Evolutionary conservation across 768 basidiomycete genomes (phyloP).

Genomic region (Gymnopilus junonius): DNA sequence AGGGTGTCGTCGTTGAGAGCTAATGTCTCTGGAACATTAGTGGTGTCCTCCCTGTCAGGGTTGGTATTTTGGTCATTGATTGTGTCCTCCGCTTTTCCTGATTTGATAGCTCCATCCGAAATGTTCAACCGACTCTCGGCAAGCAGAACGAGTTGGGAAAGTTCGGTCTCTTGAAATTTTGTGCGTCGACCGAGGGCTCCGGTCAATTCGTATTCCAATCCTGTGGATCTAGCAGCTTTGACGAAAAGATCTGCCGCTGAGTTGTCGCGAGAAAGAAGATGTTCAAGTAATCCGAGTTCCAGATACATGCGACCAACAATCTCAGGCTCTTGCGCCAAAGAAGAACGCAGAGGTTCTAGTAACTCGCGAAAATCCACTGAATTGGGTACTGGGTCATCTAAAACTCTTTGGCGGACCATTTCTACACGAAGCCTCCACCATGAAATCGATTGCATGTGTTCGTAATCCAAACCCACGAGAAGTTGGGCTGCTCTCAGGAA

Average conservation of each 20-base stretch:
- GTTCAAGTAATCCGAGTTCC: slow-evolving; percentile 81
- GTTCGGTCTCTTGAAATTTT: slow-evolving; percentile 85
- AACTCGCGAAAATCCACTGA: slow-evolving; percentile 44
- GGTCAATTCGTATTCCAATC: slow-evolving; percentile 87
- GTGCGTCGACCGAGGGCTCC: slow-evolving; percentile 94
- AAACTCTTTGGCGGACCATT: slow-evolving; percentile 74
- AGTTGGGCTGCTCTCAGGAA: slow-evolving; percentile 80
- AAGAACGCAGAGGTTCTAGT: slow-evolving; percentile 44
- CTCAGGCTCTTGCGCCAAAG: slow-evolving; percentile 58
- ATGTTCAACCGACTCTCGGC: slow-evolving; percentile 75
- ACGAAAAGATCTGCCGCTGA: slow-evolving; percentile 78
- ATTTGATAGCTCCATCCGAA: slow-evolving; percentile 14
- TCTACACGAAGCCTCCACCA: slow-evolving; percentile 90
- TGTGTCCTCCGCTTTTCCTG: slow-evolving; percentile 12
- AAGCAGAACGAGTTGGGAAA: slow-evolving; percentile 90
- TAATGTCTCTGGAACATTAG: slow-evolving; percentile 74
- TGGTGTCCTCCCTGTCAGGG: slow-evolving; percentile 10
- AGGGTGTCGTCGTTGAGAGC: slow-evolving; percentile 94
- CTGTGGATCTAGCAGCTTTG: slow-evolving; percentile 74
- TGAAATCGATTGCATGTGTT: slow-evolving; percentile 50
- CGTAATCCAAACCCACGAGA: slow-evolving; percentile 58
- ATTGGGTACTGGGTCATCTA: slow-evolving; percentile 82
- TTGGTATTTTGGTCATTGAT: slow-evolving; percentile 10
- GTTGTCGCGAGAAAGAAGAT: slow-evolving; percentile 77
- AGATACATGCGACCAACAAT: slow-evolving; percentile 70